A percentile compares a stretch with the other conserved stretches of the same genome.
Conservation (phyloP, 768 basidiomycete species). For the Tubosaeta brunneosetosa region DNA sequence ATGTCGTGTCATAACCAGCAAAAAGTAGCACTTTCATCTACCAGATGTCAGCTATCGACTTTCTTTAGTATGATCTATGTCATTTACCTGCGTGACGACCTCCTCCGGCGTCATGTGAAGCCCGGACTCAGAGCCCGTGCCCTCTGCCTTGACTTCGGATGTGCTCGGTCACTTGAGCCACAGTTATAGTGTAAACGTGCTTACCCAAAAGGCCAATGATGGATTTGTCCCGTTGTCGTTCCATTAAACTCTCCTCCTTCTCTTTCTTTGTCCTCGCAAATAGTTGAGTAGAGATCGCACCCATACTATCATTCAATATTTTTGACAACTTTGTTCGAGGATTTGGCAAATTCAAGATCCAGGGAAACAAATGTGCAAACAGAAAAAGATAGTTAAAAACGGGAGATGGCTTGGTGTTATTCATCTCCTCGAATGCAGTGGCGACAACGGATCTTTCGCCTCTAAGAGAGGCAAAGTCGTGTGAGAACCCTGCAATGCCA, state of each 20-base stretch:
- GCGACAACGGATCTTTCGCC: conserved; percentile 22
- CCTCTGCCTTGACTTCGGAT: conserved; percentile 36
- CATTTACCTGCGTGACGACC: conserved; percentile 31
- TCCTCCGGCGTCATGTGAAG: conserved; percentile 38
- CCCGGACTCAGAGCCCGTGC: conserved; percentile 15
- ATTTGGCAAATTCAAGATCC: conserved; percentile 30
- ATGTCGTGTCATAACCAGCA: conserved; percentile 41
- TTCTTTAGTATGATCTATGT: neutral
- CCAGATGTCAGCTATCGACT: neutral
- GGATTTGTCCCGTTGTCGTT: conserved; percentile 31
- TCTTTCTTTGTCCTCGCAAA: conserved; percentile 32
- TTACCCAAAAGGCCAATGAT: conserved; percentile 36
- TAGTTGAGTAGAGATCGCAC: conserved; percentile 31
- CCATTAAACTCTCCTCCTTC: conserved; percentile 24
- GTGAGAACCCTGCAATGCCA: conserved; percentile 42
- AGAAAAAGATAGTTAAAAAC: conserved; percentile 16
- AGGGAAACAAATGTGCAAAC: conserved; percentile 30
- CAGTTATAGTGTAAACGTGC: conserved; percentile 2
- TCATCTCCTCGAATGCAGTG: conserved; percentile 21
- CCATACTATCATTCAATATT: conserved; percentile 28
- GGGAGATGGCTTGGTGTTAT: conserved; percentile 20
- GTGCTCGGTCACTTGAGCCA: neutral
- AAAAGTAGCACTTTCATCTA: conserved; percentile 37
- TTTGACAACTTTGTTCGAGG: conserved; percentile 21
- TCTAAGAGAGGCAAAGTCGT: conserved; percentile 41